phyloP scores from a whole-genome alignment of 1,284 basidiomycete species.

The Xerocomus minutiporus region DNA sequence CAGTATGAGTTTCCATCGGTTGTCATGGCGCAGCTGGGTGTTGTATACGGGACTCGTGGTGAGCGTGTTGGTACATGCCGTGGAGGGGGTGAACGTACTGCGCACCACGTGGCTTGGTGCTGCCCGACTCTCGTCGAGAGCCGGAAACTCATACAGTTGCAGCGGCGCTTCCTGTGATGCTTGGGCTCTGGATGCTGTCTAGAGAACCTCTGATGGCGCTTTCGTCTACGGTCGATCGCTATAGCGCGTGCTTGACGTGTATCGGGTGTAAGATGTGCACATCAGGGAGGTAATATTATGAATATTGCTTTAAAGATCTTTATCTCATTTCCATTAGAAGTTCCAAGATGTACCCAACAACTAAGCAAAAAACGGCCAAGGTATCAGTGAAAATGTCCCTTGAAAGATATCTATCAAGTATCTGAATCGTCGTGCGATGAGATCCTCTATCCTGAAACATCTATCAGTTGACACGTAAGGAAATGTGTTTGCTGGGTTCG shows the following conservation, averaged over 20 bases:
- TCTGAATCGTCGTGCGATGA: neutral
- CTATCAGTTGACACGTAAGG: conserved; percentile 3
- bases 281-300: neutral
- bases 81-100: conserved; percentile 55
- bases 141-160: conserved; percentile 34
- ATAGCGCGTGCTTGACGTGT: conserved; percentile 35
- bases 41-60: conserved; percentile 56
- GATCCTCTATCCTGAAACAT: neutral
- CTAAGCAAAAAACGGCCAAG: too few species aligned
- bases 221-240: conserved; percentile 46
- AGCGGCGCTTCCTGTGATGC: conserved; percentile 45
- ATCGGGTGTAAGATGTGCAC: conserved; percentile 14
- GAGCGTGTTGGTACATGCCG: conserved; percentile 50
- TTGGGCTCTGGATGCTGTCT: conserved; percentile 51
- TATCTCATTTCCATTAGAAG: neutral
- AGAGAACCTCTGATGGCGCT: conserved; percentile 57
- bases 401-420: neutral
- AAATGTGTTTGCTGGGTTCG: neutral
- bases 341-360: conserved; percentile 2
- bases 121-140: conserved; percentile 17
- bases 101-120: conserved; percentile 38
- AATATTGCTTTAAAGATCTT: neutral
- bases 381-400: neutral
- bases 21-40: conserved; percentile 56
- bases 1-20: conserved; percentile 60